Base-by-base conservation (phyloP, 2,329 filamentous ascomycete genomes). In the Plectosphaerella cucumerina region DNA sequence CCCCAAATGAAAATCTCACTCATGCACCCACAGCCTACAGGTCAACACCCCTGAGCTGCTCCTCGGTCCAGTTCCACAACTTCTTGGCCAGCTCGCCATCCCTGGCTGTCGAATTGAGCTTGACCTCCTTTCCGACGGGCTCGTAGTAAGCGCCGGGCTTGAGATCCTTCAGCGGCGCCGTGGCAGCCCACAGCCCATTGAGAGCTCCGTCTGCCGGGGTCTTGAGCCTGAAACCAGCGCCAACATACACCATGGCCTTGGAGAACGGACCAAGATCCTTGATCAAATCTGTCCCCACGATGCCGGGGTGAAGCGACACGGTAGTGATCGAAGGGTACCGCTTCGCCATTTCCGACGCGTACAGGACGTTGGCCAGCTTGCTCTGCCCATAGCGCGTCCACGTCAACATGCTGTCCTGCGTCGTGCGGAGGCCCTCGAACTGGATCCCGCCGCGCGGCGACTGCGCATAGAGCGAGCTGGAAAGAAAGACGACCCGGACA, bases 311-410 rank as follows among this genome's bases (percentile, higher is more conserved):
- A 1, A 80, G 57, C 1, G 73, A 70, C 11, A 78, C 67, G 12
- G 69, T 67, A n/a, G 65, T 67, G 5, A 77, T 64, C 15, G 66
- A 54, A 0, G 72, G 72, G 49, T 71, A 65, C 1, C 70, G 69
- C 6, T 70, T 66, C 3, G 72, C 72, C 5, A 80, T 56, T 54
- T 77, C 72, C 1, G 67, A 58, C 3, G 74, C 73, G 44, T 73
- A 73, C 5, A 77, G 59, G 23, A 78, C 69, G 48, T 75, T 77
- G 3, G 75, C 76, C 0, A 74, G 67, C 58, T 80, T 81, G 51
- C 71, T 75, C n/a, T 75, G 71, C 6, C 67, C 72, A 56, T 81
- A 81, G 2, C 73, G 73, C 4, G 71, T 68, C 33, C 67, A 70
- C 5, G 60, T 51, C 0, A 53, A 53, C 21, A 70, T 54, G 15